Evolutionary conservation across 768 basidiomycete genomes (phyloP).

Genomic region (Leccinum obscurum): DNA sequence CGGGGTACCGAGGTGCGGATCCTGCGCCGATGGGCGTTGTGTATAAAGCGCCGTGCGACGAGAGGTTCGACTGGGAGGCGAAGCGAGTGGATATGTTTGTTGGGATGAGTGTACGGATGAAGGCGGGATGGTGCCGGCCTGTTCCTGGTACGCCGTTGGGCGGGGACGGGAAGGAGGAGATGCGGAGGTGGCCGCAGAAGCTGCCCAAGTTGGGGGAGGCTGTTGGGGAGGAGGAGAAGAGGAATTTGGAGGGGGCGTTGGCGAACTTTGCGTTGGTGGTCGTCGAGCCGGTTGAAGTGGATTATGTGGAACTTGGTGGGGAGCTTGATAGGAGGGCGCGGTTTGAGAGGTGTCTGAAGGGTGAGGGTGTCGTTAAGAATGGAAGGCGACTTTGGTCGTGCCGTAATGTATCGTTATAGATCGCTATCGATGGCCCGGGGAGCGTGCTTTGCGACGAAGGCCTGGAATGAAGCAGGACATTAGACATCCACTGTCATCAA

Average conservation of each 20-base stretch:
- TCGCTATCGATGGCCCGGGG: too few relatives aligned
- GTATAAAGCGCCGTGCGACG: conserved; percentile 35
- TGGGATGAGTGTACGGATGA: conserved; percentile 58
- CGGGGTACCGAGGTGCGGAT: background rate
- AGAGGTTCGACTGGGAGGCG: conserved; percentile 56
- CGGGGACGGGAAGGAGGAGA: conserved; percentile 46
- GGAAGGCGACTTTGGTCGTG: too few relatives aligned
- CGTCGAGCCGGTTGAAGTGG: conserved; percentile 69
- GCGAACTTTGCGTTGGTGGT: conserved; percentile 70
- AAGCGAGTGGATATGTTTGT: conserved; percentile 62
- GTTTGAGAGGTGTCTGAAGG: conserved; percentile 42
- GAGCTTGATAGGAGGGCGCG: conserved; percentile 58
- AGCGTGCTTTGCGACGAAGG: too few relatives aligned
- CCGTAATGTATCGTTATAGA: too few relatives aligned
- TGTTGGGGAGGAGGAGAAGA: conserved; percentile 44
- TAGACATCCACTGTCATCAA: background rate
- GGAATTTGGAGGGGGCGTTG: conserved; percentile 53
- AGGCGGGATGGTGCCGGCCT: conserved; percentile 72
- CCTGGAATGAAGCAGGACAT: too few relatives aligned
- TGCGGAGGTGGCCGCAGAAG: conserved; percentile 58
- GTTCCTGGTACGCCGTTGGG: conserved; percentile 55
- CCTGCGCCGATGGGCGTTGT: conserved; percentile 20
- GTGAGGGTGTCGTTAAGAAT: too few relatives aligned
- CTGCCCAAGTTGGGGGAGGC: conserved; percentile 51
- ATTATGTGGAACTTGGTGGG: conserved; percentile 61